A percentile compares a stretch with the other conserved stretches of the same genome.
phyloP scores from a whole-genome alignment of 1,139 yeast genomes.

The Yarrowia galli region DNA sequence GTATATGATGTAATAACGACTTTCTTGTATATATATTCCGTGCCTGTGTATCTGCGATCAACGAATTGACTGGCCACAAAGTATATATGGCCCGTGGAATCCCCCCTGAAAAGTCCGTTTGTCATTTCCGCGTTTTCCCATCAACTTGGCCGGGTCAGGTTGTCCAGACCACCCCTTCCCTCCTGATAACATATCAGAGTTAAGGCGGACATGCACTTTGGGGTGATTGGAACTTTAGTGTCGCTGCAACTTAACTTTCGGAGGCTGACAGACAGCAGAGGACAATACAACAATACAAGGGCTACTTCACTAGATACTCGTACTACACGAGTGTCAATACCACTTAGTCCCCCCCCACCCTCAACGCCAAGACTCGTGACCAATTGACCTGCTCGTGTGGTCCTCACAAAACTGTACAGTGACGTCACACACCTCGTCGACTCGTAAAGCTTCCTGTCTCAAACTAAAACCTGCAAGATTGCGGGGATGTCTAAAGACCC shows the following conservation, averaged over 20 bases:
- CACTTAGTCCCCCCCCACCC: no score
- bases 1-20: no score
- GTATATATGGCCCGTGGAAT: not conserved
- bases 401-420: not conserved
- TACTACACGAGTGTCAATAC: no score
- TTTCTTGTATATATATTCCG: no score
- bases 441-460: not conserved
- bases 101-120: not conserved
- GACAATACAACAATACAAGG: no score
- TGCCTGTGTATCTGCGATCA: no score
- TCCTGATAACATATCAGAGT: conserved; percentile 31
- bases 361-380: not conserved
- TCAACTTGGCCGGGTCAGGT: not conserved
- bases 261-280: no score
- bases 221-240: not conserved
- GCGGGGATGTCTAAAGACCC: conserved; percentile 1
- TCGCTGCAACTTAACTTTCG: not conserved
- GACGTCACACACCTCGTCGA: not conserved
- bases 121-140: not conserved
- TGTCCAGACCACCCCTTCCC: not conserved
- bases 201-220: conserved; percentile 28
- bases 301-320: no score
- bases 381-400: conserved; percentile 16
- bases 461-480: not conserved
- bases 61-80: not conserved